A percentile compares a stretch with the other conserved stretches of the same genome.
These are phyloP conservation scores for Lasiodiplodia sp. DNA, from an alignment of 2,329 filamentous ascomycete genomes.

Conservation along the genomic window DNA sequence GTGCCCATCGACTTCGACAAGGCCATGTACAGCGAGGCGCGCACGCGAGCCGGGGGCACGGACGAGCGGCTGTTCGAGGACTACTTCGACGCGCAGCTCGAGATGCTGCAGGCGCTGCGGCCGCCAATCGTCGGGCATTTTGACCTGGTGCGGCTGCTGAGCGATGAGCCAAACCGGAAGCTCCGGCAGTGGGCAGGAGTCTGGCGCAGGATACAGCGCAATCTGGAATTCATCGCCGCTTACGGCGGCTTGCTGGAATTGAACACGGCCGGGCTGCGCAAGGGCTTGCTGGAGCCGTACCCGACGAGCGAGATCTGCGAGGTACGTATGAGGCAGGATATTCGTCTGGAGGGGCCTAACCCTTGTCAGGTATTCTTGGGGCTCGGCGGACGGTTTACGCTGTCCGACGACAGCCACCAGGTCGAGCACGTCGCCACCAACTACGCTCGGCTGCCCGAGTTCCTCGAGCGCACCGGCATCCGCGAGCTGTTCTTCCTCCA, in stretches of 20 bases:
- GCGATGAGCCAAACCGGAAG: slow-evolving; percentile 70
- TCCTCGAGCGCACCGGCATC: slow-evolving; percentile 72
- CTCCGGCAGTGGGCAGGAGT: slow-evolving; percentile 67
- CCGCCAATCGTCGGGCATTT: slow-evolving; percentile 92
- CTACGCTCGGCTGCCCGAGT: slow-evolving; percentile 74
- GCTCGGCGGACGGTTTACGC: slow-evolving; percentile 80
- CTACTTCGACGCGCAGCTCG: slow-evolving; percentile 88
- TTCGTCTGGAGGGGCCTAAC: slow-evolving; percentile 3
- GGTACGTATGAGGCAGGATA: slow-evolving; percentile 54
- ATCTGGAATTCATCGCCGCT: slow-evolving; percentile 71
- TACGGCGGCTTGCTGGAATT: slow-evolving; percentile 89
- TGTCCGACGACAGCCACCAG: slow-evolving; percentile 95
- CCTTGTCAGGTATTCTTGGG: slow-evolving; percentile 70
- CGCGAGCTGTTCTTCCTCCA: slow-evolving; percentile 58
- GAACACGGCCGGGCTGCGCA: slow-evolving; percentile 86
- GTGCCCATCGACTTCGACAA: slow-evolving; percentile 89
- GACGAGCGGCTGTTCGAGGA: slow-evolving; percentile 75
- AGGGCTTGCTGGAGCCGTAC: slow-evolving; percentile 91
- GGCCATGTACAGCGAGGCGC: slow-evolving; percentile 70
- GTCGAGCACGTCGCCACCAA: slow-evolving; percentile 87
- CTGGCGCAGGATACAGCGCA: slow-evolving; percentile 77
- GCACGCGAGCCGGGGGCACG: slow-evolving; percentile 61
- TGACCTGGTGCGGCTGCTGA: slow-evolving; percentile 85
- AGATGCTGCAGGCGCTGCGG: slow-evolving; percentile 75
- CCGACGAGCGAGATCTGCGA: slow-evolving; percentile 80